Percentiles rank a stretch among this genome's conserved stretches.
phyloP scores from a whole-genome alignment of 2,329 filamentous ascomycete species.

The Arthrobotrys sinensis region DNA sequence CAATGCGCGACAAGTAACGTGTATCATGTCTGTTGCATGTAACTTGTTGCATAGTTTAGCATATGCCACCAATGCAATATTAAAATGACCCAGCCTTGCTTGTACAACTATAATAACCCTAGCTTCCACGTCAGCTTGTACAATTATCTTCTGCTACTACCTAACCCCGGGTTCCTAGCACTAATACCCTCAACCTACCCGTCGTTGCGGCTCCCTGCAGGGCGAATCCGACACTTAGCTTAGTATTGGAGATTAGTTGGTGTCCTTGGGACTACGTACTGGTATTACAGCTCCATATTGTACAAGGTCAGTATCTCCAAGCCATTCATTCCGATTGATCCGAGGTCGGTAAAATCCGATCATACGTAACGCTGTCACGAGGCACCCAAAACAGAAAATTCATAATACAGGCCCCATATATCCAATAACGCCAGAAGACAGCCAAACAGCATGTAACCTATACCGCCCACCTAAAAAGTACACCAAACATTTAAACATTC shows the following conservation, averaged over 20 bases:
- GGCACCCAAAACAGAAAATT: too few species aligned
- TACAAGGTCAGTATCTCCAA: not conserved
- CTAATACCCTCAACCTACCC: not conserved
- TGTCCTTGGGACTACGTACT: not conserved
- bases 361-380: too few species aligned
- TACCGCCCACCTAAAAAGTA: too few species aligned
- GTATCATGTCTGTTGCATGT: slow-evolving; percentile 21
- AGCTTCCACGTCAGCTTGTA: slow-evolving; percentile 5
- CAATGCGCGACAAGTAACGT: not conserved
- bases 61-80: not conserved
- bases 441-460: too few species aligned
- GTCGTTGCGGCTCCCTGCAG: not conserved
- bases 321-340: too few species aligned
- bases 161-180: not conserved
- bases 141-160: not conserved
- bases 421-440: too few species aligned
- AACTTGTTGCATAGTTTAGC: slow-evolving; percentile 7
- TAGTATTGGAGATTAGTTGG: not conserved
- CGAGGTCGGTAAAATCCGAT: not conserved
- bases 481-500: too few species aligned
- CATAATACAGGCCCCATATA: too few species aligned
- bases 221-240: not conserved
- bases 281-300: not conserved
- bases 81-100: not conserved
- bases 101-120: not conserved